Evolutionary conservation across 805 yeast species (phyloP).

Genomic region (Saccharomycopsis synnaedendra): DNA sequence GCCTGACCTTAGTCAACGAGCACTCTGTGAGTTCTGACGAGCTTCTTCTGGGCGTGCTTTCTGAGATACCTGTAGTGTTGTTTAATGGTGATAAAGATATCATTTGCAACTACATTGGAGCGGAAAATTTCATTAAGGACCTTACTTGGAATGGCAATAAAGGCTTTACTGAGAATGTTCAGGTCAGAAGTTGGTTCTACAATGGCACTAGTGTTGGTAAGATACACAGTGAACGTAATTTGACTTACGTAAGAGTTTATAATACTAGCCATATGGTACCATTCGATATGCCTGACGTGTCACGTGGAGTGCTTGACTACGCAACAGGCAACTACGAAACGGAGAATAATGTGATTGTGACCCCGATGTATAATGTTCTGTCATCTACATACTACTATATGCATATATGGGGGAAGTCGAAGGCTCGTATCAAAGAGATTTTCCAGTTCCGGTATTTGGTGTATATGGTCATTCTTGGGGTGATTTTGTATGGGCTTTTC

Average conservation of each 20-base stretch:
- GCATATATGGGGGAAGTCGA: neutral
- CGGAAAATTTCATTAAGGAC: constrained; percentile 50
- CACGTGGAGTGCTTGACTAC: constrained; percentile 49
- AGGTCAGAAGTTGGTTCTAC: constrained; percentile 32
- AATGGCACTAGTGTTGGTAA: constrained; percentile 30
- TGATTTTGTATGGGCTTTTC: constrained; percentile 13
- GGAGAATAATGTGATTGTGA: constrained; percentile 14
- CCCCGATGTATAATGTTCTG: constrained; percentile 13
- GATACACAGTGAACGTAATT: constrained; percentile 39
- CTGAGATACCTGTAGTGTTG: constrained; percentile 49
- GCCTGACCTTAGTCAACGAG: constrained; percentile 36
- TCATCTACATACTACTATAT: neutral
- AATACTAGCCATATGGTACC: constrained; percentile 78
- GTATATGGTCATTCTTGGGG: constrained; percentile 5
- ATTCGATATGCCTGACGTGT: constrained; percentile 47
- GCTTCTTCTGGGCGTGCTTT: constrained; percentile 54
- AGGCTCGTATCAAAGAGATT: constrained; percentile 3
- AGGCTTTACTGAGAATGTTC: constrained; percentile 31
- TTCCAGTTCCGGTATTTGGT: constrained; percentile 11
- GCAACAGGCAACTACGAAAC: constrained; percentile 25
- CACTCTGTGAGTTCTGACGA: constrained; percentile 49
- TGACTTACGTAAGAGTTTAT: constrained; percentile 50
- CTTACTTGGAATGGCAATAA: constrained; percentile 51
- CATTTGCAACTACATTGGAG: constrained; percentile 76
- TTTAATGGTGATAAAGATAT: constrained; percentile 85